phyloP scores from a whole-genome alignment of 2,329 filamentous ascomycete genomes.

The Nothophoma quercina region DNA sequence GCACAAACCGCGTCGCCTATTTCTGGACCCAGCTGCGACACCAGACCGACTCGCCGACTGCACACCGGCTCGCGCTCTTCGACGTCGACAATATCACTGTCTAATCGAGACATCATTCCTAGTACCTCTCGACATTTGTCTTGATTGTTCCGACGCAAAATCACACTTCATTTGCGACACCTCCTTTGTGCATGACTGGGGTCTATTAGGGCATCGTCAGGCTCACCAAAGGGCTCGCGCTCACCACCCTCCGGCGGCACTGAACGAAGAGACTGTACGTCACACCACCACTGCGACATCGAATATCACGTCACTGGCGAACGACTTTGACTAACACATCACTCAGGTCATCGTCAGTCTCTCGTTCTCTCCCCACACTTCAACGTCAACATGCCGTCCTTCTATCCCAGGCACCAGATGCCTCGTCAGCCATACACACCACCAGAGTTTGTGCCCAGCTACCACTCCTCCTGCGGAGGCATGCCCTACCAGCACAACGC shows the following conservation, averaged over 20 bases:
- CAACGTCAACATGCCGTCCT: constrained; percentile 58
- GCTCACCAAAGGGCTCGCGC: constrained; percentile 47
- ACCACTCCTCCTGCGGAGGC: constrained; percentile 53
- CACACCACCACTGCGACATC: constrained; percentile 13
- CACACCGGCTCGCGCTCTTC: constrained; percentile 19
- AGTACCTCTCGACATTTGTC: constrained; percentile 31
- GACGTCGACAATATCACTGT: constrained; percentile 24
- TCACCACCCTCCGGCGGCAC: constrained; percentile 40
- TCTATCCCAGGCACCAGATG: constrained; percentile 57
- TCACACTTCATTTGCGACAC: constrained; percentile 26
- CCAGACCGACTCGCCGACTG: constrained; percentile 14
- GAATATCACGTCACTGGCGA: not conserved
- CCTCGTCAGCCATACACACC: constrained; percentile 57
- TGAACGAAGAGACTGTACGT: constrained; percentile 52
- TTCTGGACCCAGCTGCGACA: constrained; percentile 24
- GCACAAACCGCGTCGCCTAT: constrained; percentile 27
- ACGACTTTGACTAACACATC: constrained; percentile 25
- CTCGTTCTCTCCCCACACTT: constrained; percentile 47
- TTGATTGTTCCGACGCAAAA: constrained; percentile 29
- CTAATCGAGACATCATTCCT: constrained; percentile 35
- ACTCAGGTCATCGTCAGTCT: constrained; percentile 53
- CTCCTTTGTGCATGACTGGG: constrained; percentile 48
- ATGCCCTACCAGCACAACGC: constrained; percentile 57
- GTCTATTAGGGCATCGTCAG: constrained; percentile 42
- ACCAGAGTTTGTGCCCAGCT: constrained; percentile 56